phyloP scores from a whole-genome alignment of 352 stramenopile genomes.

The Globisporangium emineosum region DNA sequence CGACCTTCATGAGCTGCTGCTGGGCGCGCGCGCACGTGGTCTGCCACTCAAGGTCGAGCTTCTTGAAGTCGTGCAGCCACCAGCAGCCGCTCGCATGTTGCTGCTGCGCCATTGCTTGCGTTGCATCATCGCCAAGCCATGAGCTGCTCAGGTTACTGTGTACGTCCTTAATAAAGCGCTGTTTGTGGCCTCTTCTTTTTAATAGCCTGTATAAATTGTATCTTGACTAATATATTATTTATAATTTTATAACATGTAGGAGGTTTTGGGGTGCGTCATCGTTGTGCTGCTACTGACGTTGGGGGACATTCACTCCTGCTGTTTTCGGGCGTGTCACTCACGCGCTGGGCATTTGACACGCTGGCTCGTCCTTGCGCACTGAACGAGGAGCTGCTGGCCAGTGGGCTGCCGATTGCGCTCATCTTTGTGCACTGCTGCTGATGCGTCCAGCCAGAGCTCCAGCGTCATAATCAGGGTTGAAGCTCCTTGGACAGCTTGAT shows the following conservation, averaged over 20 bases:
- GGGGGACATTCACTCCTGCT: slow-evolving; percentile 10
- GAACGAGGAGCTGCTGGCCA: slow-evolving; percentile 3
- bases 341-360: slow-evolving; percentile 1
- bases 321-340: background rate
- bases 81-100: slow-evolving; percentile 38
- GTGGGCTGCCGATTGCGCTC: background rate
- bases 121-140: background rate
- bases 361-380: slow-evolving; percentile 5
- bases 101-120: background rate
- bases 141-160: background rate
- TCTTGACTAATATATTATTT: background rate
- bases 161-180: background rate
- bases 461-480: slow-evolving; percentile 18
- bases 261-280: slow-evolving; percentile 6
- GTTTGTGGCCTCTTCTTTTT: background rate
- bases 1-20: slow-evolving; percentile 61
- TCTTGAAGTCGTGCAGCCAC: slow-evolving; percentile 61
- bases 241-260: background rate
- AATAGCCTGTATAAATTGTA: no score
- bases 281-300: background rate
- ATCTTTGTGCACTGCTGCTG: background rate
- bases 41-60: slow-evolving; percentile 67
- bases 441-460: slow-evolving; percentile 6
- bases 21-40: slow-evolving; percentile 39
- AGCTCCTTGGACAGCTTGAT: no score